phyloP scores from a whole-genome alignment of 768 basidiomycete genomes.

The Lactifluus volemus region DNA sequence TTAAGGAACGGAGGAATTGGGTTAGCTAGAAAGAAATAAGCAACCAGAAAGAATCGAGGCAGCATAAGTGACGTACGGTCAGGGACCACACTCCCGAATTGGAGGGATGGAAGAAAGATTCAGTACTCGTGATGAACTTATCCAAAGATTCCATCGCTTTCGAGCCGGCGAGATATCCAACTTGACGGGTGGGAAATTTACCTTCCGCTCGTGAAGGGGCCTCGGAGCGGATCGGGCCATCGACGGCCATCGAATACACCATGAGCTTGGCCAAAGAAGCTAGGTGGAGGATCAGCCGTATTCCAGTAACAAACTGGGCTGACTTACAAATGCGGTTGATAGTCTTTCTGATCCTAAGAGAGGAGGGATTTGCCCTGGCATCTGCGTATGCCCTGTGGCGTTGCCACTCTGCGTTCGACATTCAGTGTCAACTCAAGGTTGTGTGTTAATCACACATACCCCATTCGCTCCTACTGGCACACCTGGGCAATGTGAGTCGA shows the following conservation, averaged over 20 bases:
- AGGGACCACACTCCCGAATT: slow-evolving; percentile 83
- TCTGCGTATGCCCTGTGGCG: slow-evolving; percentile 65
- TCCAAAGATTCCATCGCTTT: slow-evolving; percentile 83
- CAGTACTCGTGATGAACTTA: slow-evolving; percentile 82
- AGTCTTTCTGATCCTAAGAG: slow-evolving; percentile 58
- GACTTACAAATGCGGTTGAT: slow-evolving; percentile 54
- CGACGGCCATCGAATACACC: slow-evolving; percentile 83
- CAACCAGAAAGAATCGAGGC: neutral
- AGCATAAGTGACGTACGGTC: slow-evolving; percentile 31
- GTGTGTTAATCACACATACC: slow-evolving; percentile 30
- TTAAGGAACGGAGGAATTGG: slow-evolving; percentile 61
- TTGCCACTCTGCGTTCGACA: slow-evolving; percentile 42
- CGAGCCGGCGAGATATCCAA: slow-evolving; percentile 69
- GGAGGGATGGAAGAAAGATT: slow-evolving; percentile 93
- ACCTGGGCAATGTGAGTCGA: slow-evolving; percentile 32
- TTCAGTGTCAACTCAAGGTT: neutral
- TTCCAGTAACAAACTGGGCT: neutral
- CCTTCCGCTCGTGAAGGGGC: slow-evolving; percentile 25
- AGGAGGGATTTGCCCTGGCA: slow-evolving; percentile 43
- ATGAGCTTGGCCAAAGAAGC: slow-evolving; percentile 70
- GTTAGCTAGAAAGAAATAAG: slow-evolving; percentile 39
- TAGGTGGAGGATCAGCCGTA: neutral
- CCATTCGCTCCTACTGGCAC: slow-evolving; percentile 64
- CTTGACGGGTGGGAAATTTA: slow-evolving; percentile 29
- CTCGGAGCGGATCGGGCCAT: slow-evolving; percentile 50